These are phyloP conservation scores for Sarcodon aspratus DNA, from an alignment of 768 basidiomycete genomes.

Conservation along the genomic window DNA sequence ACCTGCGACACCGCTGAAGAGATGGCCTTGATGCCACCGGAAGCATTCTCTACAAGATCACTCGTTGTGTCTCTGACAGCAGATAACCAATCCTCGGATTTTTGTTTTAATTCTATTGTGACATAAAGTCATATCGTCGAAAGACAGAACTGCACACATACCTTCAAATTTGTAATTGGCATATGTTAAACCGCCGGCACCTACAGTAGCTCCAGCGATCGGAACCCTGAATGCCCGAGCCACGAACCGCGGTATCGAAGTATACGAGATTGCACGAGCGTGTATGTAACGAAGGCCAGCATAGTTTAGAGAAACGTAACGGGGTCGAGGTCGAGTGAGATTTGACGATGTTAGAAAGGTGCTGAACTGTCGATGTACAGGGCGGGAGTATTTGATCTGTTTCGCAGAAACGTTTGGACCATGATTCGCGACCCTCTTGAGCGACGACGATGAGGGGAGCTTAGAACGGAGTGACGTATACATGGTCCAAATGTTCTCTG, in stretches of 20 bases:
- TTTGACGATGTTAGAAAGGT: conserved; percentile 42
- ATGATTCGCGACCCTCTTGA: conserved; percentile 41
- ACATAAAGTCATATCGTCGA: conserved; percentile 1
- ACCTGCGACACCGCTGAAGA: conserved; percentile 49
- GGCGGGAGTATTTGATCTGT: conserved; percentile 21
- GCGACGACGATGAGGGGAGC: conserved; percentile 18
- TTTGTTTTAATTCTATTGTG: conserved; percentile 54
- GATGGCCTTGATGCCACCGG: conserved; percentile 52
- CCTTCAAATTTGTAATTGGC: conserved; percentile 97
- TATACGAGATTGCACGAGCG: conserved; percentile 71
- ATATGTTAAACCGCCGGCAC: conserved; percentile 86
- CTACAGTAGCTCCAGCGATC: conserved; percentile 79
- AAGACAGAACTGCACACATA: conserved; percentile 20
- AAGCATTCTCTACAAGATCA: conserved; percentile 64
- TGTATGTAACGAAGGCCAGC: conserved; percentile 53
- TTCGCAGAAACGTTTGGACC: conserved; percentile 35
- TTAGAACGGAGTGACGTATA: conserved; percentile 31
- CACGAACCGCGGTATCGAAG: conserved; percentile 82
- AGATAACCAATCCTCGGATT: conserved; percentile 54
- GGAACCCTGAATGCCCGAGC: conserved; percentile 83
- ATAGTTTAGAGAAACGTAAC: conserved; percentile 31
- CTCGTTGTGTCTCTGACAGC: conserved; percentile 58
- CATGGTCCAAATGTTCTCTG: conserved; percentile 19
- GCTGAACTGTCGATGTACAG: conserved; percentile 45
- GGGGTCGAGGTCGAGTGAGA: conserved; percentile 29